Conservation (phyloP, 306 rosid genomes). For the Morella rubra region DNA sequence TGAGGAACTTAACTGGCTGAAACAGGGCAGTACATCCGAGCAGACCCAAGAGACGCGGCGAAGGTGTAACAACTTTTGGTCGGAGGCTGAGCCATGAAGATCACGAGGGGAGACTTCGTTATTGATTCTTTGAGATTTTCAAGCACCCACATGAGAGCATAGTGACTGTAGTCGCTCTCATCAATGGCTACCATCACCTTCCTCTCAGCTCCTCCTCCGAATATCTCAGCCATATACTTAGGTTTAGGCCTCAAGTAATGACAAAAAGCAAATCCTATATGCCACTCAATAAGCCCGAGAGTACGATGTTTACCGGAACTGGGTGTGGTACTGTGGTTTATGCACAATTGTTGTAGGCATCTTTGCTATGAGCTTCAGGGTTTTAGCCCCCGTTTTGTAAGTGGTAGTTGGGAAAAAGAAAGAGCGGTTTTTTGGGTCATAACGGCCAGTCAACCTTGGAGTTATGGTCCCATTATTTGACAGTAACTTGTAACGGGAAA, state of each 20-base stretch:
- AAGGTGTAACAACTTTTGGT: constrained; percentile 27
- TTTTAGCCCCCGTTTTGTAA: background rate
- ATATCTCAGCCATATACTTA: constrained; percentile 11
- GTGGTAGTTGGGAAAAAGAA: constrained; percentile 24
- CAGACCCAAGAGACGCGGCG: constrained; percentile 42
- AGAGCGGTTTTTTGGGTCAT: background rate
- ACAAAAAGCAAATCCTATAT: too few species aligned
- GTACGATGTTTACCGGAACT: too few species aligned
- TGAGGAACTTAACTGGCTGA: constrained; percentile 38
- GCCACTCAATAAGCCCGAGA: background rate
- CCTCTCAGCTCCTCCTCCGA: constrained; percentile 19
- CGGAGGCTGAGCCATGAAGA: constrained; percentile 51
- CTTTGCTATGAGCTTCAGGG: background rate
- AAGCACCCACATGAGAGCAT: constrained; percentile 50
- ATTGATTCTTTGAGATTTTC: constrained; percentile 45
- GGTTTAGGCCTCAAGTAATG: background rate
- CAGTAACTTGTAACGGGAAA: background rate
- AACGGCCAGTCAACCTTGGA: constrained; percentile 32
- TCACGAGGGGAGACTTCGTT: constrained; percentile 20
- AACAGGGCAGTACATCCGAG: constrained; percentile 36
- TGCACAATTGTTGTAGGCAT: too few species aligned
- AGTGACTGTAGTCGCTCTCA: constrained; percentile 46
- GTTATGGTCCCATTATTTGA: background rate
- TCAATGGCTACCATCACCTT: constrained; percentile 58
- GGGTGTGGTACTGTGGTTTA: too few species aligned